These are phyloP conservation scores for Pichia sp. DNA, from an alignment of 1,139 yeast species.

Conservation along the genomic window DNA sequence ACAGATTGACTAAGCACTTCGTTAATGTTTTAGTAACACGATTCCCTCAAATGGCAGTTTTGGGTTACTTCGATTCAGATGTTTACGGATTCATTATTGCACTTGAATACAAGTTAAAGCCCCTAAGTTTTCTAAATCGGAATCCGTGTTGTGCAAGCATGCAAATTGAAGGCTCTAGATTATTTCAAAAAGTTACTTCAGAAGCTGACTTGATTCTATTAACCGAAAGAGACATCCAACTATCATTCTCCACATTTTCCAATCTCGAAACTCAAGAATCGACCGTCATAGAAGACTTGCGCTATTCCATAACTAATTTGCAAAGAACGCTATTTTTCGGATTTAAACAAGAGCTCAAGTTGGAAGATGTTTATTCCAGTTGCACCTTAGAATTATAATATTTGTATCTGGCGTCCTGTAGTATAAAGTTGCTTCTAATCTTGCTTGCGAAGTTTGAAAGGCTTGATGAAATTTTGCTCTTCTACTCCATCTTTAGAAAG, in stretches of 20 bases:
- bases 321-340: slow-evolving; percentile 8
- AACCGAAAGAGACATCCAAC: slow-evolving; percentile 2
- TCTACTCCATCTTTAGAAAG: no score
- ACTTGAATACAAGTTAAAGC: slow-evolving; percentile 30
- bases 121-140: background rate
- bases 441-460: no score
- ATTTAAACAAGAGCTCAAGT: slow-evolving; percentile 9
- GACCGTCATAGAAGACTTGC: background rate
- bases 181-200: slow-evolving; percentile 1
- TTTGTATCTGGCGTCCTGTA: no score
- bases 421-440: no score
- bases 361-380: slow-evolving; percentile 3
- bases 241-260: slow-evolving; percentile 2
- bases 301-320: background rate
- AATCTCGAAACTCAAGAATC: background rate
- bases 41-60: slow-evolving; percentile 36
- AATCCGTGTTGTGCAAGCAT: slow-evolving; percentile 3
- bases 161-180: slow-evolving; percentile 3
- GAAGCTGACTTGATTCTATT: slow-evolving; percentile 1
- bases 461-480: no score
- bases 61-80: slow-evolving; percentile 51
- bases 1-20: slow-evolving; percentile 55
- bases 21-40: slow-evolving; percentile 39
- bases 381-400: no score
- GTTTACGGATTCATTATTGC: slow-evolving; percentile 63